Evolutionary conservation across 2,329 filamentous ascomycete species (phyloP).

Genomic region (Beauveria medogensis): DNA sequence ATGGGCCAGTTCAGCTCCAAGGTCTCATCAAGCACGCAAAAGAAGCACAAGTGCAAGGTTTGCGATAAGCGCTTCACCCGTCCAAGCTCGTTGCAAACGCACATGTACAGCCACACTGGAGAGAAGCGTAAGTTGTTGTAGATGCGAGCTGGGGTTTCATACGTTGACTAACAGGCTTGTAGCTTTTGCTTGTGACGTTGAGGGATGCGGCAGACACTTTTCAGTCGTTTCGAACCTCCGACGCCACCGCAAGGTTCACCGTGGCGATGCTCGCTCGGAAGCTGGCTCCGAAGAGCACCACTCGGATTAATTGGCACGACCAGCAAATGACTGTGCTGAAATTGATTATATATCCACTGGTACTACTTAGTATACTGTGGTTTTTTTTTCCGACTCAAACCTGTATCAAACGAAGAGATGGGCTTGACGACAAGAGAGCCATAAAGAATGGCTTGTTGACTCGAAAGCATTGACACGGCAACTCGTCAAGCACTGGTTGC

Average conservation of each 20-base stretch:
- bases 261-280: constrained; percentile 53
- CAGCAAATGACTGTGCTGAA: background rate
- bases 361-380: background rate
- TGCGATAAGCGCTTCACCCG: constrained; percentile 97
- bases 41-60: constrained; percentile 99
- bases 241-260: constrained; percentile 93
- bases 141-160: background rate
- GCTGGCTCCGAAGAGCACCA: constrained; percentile 56
- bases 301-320: constrained; percentile 37
- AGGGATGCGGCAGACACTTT: constrained; percentile 91
- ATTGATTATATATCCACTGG: background rate
- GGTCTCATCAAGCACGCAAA: constrained; percentile 88
- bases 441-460: constrained; percentile 3
- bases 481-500: background rate
- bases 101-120: constrained; percentile 98
- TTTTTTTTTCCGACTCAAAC: background rate
- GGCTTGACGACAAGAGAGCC: constrained; percentile 4
- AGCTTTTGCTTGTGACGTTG: constrained; percentile 93
- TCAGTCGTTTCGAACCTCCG: constrained; percentile 95
- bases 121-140: constrained; percentile 75
- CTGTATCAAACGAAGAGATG: background rate
- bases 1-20: constrained; percentile 99
- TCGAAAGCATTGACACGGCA: background rate
- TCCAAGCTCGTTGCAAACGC: constrained; percentile 88
- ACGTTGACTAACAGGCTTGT: constrained; percentile 5